Conservation (phyloP, 176 grass and related monocot species). For the Thalia dealbata region DNA sequence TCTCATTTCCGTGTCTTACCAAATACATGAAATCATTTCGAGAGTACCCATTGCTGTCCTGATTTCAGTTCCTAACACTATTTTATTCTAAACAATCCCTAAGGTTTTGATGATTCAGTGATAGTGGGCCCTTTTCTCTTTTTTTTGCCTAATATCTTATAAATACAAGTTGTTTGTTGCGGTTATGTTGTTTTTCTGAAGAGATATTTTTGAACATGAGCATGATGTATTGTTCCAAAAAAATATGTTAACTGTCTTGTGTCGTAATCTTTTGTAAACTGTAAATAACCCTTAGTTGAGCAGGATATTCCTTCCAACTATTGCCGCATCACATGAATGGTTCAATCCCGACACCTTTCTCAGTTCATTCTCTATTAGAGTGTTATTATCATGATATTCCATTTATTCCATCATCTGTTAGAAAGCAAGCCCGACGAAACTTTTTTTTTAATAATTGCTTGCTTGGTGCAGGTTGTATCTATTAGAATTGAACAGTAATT, state of each 20-base stretch:
- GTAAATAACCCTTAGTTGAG: not conserved
- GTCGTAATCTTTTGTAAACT: not conserved
- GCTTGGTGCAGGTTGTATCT: constrained; percentile 56
- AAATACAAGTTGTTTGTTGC: no score
- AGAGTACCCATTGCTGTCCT: no score
- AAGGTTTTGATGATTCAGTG: no score
- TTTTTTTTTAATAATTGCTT: constrained; percentile 11
- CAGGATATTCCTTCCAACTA: not conserved
- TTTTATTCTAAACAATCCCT: no score
- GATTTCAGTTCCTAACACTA: no score
- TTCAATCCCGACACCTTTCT: not conserved
- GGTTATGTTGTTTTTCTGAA: no score
- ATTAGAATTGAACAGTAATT: constrained; percentile 54
- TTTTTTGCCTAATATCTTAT: no score
- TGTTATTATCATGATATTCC: not conserved
- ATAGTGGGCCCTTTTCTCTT: no score
- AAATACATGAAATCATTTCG: no score
- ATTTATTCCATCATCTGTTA: not conserved
- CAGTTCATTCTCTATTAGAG: not conserved
- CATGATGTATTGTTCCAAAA: no score
- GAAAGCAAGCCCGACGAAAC: not conserved
- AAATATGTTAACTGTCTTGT: not conserved
- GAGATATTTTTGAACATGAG: no score
- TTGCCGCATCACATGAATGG: not conserved
- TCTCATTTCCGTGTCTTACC: no score